These are phyloP conservation scores for Quercus engelmannii DNA, from an alignment of 306 rosid species.

Conservation along the genomic window DNA sequence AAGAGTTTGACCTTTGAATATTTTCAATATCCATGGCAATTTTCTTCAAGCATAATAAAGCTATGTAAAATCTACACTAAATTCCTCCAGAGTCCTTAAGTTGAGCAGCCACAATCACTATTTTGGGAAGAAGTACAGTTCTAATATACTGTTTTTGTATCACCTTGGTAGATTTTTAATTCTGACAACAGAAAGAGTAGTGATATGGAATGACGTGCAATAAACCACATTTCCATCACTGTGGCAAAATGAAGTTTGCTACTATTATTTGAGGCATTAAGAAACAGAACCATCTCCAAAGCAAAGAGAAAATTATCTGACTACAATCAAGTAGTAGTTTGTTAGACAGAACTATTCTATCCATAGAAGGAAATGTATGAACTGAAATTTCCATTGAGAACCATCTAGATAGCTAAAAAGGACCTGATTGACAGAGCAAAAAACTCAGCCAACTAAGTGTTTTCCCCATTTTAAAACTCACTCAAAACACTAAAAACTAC, in stretches of 20 bases:
- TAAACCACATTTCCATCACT: neutral
- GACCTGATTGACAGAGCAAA: neutral
- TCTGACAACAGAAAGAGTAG: neutral
- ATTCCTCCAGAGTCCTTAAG: neutral
- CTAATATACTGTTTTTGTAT: neutral
- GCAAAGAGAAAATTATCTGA: too few species aligned
- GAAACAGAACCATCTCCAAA: too few species aligned
- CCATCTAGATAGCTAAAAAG: neutral
- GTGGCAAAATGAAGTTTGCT: neutral
- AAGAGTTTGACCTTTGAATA: neutral
- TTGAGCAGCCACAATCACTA: neutral
- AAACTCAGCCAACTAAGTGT: neutral
- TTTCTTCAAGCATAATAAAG: neutral
- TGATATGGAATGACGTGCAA: neutral
- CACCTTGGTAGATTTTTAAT: neutral
- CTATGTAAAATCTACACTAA: neutral
- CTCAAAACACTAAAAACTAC: neutral
- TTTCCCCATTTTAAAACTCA: neutral
- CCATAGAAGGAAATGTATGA: neutral
- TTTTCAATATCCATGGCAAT: neutral
- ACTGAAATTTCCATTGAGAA: neutral
- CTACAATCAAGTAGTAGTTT: neutral
- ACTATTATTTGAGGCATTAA: neutral
- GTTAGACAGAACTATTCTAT: too few species aligned
- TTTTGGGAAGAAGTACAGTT: neutral